Evolutionary conservation across 257 asterid genomes (phyloP).

Genomic region (Ophiorrhiza pumila): DNA sequence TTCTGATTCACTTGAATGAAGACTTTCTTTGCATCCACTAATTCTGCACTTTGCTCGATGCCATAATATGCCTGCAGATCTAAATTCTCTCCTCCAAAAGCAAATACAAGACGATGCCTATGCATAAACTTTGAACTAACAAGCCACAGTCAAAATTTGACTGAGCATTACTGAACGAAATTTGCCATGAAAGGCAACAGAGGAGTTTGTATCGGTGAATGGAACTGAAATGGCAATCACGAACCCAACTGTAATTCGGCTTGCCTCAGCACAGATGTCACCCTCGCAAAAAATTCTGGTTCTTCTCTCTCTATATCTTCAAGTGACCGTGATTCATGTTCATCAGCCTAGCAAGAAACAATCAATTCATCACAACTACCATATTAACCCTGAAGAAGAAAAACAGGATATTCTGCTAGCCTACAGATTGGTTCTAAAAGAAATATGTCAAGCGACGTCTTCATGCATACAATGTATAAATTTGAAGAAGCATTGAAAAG

Average conservation of each 20-base stretch:
- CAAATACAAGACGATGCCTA: not conserved
- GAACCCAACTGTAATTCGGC: constrained; percentile 72
- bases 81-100: not conserved
- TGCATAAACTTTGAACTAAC: not conserved
- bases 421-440: not conserved
- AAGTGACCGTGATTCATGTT: constrained; percentile 77
- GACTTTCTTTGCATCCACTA: not conserved
- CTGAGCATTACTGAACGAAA: not conserved
- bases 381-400: not conserved
- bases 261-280: constrained; percentile 69
- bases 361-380: not conserved
- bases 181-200: not conserved
- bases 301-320: constrained; percentile 67
- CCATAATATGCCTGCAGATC: not conserved
- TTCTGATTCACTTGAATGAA: not conserved
- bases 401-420: constrained; percentile 1
- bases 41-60: not conserved
- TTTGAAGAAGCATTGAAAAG: not conserved
- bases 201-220: not conserved
- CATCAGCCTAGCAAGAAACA: constrained; percentile 62
- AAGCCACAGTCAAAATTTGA: not conserved
- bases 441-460: not conserved
- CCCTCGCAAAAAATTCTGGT: constrained; percentile 64
- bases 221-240: constrained; percentile 11
- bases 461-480: not conserved